Evolutionary conservation across 164 flowering plant species (phyloP), one percentile per base, ranked within the genome.

Genomic region (Cinnamomum micranthum): DNA sequence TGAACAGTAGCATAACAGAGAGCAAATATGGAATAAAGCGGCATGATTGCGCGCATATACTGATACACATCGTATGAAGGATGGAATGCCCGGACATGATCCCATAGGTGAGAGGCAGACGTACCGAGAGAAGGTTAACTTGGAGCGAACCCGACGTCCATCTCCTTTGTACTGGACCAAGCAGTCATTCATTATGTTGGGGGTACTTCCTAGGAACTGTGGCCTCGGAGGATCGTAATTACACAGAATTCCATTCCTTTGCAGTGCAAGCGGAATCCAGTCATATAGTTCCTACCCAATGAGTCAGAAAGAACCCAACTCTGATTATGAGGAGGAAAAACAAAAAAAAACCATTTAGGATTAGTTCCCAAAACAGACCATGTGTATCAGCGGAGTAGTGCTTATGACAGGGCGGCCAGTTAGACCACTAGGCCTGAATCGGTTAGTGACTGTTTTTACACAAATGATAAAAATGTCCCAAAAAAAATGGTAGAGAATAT

Each of bases 261-360:
- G 50, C 19, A 41, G 33, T 69, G 71, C 69, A 73, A 50, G 28
- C 50, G 31, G 70, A 24, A 73, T 24, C 70, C 70, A 6, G 76
- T 35, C 6, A 73, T 50, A 27, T 41, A 66, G 33, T 73, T 71
- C 76, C 76, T 63, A 73, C n/a, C 23, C 35, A 73, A 24, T 17
- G 70, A 65, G 27, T 28, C 70, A 66, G 66, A 5, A 65, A 63
- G 47, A 73, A 66, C n/a, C 76, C 76, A 50, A 73, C 15, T n/a
- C 76, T 73, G 70, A 24, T 4, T 7, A 25, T 13, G 19, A 35
- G 12, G 2, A 24, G 19, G 33, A 12, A 58, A n/a, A n/a, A n/a
- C 0, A 24, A 24, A 24, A 24, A 24, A 24, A 24, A 24, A n/a
- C n/a, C n/a, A n/a, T n/a, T n/a, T n/a, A 24, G 20, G 60, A 55